Conservation (phyloP, 202 grass and related monocot genomes). For the Saccharum hybrid region DNA sequence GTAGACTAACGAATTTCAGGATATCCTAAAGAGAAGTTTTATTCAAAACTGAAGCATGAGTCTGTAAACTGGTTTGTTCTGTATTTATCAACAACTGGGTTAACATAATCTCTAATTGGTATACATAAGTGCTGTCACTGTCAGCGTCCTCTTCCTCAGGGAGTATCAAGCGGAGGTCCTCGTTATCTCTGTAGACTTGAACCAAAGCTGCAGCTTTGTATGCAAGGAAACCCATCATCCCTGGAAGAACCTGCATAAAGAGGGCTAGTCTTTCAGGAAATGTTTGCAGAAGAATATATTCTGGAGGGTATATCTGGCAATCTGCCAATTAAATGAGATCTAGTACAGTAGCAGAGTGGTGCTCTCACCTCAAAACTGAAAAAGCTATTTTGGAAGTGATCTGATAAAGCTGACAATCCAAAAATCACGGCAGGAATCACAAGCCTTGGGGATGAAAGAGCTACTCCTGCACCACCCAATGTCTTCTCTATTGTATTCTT, state of each 20-base stretch:
- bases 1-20: background rate
- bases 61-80: slow-evolving; percentile 27
- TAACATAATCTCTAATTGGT: slow-evolving; percentile 25
- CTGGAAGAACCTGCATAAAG: slow-evolving; percentile 76
- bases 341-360: background rate
- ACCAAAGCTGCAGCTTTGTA: slow-evolving; percentile 93
- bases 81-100: slow-evolving; percentile 26
- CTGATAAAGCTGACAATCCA: slow-evolving; percentile 80
- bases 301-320: background rate
- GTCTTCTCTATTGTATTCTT: slow-evolving; percentile 72
- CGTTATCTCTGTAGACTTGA: slow-evolving; percentile 94
- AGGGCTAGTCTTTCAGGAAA: slow-evolving; percentile 33
- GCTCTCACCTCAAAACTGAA: slow-evolving; percentile 85
- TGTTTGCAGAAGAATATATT: background rate
- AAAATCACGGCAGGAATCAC: slow-evolving; percentile 80
- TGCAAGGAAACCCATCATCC: slow-evolving; percentile 90
- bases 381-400: slow-evolving; percentile 73
- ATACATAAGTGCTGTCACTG: slow-evolving; percentile 49
- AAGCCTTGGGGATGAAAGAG: slow-evolving; percentile 90
- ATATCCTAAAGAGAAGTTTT: background rate
- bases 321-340: slow-evolving; percentile 15
- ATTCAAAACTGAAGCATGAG: slow-evolving; percentile 29
- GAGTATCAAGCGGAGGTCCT: slow-evolving; percentile 80
- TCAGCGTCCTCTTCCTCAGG: slow-evolving; percentile 64
- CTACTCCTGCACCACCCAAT: slow-evolving; percentile 64